Conservation (phyloP, 495 filamentous ascomycete genomes). For the Penicillium daleae region DNA sequence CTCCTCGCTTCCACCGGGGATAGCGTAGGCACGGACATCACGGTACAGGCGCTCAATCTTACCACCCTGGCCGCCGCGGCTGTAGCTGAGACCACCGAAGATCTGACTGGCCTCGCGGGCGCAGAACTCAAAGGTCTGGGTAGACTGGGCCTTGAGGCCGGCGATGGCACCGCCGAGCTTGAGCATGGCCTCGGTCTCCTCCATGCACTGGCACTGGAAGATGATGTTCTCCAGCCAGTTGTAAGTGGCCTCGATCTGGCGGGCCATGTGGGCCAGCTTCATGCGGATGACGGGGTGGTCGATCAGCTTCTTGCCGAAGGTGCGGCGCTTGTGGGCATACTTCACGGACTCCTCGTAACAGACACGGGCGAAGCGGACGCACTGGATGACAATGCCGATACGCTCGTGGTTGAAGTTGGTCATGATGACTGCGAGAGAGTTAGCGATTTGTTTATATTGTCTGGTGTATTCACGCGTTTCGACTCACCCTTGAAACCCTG, state of each 20-base stretch:
- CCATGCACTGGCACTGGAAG: conserved; percentile 91
- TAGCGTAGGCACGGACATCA: conserved; percentile 97
- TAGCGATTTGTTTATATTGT: neutral
- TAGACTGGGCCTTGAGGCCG: conserved; percentile 88
- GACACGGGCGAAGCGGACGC: conserved; percentile 90
- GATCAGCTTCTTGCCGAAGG: conserved; percentile 94
- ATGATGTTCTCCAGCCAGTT: conserved; percentile 97
- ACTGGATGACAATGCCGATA: conserved; percentile 98
- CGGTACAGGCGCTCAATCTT: conserved; percentile 96
- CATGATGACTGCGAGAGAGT: conserved; percentile 74
- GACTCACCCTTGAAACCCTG: conserved; percentile 83
- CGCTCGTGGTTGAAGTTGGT: conserved; percentile 99
- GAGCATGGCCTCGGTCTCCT: conserved; percentile 93
- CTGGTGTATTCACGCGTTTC: neutral
- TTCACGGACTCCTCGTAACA: conserved; percentile 96
- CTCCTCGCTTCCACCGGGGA: conserved; percentile 95
- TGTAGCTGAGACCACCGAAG: conserved; percentile 93
- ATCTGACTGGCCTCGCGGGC: conserved; percentile 96
- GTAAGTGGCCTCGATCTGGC: conserved; percentile 94
- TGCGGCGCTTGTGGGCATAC: conserved; percentile 93
- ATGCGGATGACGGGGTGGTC: conserved; percentile 97
- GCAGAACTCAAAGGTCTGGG: conserved; percentile 94
- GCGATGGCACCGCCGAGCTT: conserved; percentile 95
- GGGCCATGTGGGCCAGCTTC: conserved; percentile 97
- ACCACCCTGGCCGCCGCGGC: conserved; percentile 88